Evolutionary conservation across 1,284 basidiomycete species (phyloP), one percentile per base, ranked within the genome.

Genomic region (Marasmius sp.): DNA sequence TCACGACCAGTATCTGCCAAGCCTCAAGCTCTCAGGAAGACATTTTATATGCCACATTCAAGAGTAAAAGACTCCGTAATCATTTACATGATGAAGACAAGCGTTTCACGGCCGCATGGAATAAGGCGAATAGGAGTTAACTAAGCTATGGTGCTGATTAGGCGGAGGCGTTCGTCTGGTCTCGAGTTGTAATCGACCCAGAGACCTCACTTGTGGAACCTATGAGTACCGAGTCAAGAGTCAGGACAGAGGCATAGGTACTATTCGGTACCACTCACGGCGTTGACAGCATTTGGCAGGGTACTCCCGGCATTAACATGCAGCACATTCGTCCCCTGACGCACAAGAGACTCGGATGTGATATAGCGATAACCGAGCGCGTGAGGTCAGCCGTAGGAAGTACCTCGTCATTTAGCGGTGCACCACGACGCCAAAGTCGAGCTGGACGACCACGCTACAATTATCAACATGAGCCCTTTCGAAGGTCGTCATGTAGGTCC

Each of bases 261-360:
- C n/a, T n/a, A n/a, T n/a, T n/a, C n/a, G n/a, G n/a, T n/a, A n/a
- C n/a, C 33, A 49, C 64, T 37, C 27, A 67, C 66, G 34, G 66
- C 55, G 52, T 65, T 67, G 33, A 67, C n/a, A 3, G 60, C 64
- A 47, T 67, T 67, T 3, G 64, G 51, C 36, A 67, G 43, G 6
- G 66, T 65, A 53, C 64, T 65, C 10, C 63, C 64, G 0, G 61
- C 61, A 56, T 67, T 64, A 12, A 65, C 64, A 2, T 61, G 51
- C 7, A 67, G 33, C 12, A 49, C 20, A 61, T 67, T 67, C 37
- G 49, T 50, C 34, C 66, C 66, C 11, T 61, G 22, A 3, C 33
- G 11, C 6, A 67, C 64, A 14, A 67, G 63, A n/a, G n/a, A n/a
- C n/a, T n/a, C n/a, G 2, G 50, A 2, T 3, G 66, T 60, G n/a